Percentiles rank a stretch among this genome's conserved stretches.
These are phyloP conservation scores for Aspergillus bertholletiae DNA, from an alignment of 495 filamentous ascomycete species.

Conservation along the genomic window DNA sequence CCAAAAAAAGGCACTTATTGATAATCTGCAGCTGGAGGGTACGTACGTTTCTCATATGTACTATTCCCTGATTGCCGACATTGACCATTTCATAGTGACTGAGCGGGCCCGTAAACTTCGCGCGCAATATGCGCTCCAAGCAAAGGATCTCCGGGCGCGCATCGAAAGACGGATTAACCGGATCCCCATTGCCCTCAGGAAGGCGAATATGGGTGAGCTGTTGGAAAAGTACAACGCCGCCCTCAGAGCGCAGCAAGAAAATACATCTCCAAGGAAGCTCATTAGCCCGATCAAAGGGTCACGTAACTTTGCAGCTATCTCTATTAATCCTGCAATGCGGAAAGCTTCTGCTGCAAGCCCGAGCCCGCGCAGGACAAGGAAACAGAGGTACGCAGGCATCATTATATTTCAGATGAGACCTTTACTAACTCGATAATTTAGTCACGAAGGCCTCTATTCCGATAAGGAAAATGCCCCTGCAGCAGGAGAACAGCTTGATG, in stretches of 20 bases:
- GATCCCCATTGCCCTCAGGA: constrained; percentile 76
- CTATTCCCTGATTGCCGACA: background rate
- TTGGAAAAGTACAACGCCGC: constrained; percentile 52
- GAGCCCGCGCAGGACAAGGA: constrained; percentile 47
- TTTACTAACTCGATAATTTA: constrained; percentile 26
- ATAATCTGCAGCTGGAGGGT: constrained; percentile 94
- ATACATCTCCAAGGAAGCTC: constrained; percentile 27
- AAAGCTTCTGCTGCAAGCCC: constrained; percentile 24
- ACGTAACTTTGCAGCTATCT: constrained; percentile 27
- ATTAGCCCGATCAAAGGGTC: constrained; percentile 28
- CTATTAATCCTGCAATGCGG: constrained; percentile 21
- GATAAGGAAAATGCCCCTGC: constrained; percentile 75
- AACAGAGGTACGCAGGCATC: constrained; percentile 55
- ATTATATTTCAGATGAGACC: background rate
- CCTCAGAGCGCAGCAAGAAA: constrained; percentile 24
- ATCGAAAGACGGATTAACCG: constrained; percentile 95
- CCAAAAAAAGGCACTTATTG: constrained; percentile 86
- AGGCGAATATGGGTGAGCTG: constrained; percentile 80
- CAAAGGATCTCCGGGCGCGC: constrained; percentile 75
- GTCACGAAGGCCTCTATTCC: constrained; percentile 60
- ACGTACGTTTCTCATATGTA: constrained; percentile 24
- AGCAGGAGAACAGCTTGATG: constrained; percentile 31
- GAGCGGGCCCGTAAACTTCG: constrained; percentile 88
- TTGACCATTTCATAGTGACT: constrained; percentile 58
- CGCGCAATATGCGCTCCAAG: constrained; percentile 84